These are phyloP conservation scores for Piper longum DNA, from an alignment of 164 flowering plant species.

Conservation along the genomic window DNA sequence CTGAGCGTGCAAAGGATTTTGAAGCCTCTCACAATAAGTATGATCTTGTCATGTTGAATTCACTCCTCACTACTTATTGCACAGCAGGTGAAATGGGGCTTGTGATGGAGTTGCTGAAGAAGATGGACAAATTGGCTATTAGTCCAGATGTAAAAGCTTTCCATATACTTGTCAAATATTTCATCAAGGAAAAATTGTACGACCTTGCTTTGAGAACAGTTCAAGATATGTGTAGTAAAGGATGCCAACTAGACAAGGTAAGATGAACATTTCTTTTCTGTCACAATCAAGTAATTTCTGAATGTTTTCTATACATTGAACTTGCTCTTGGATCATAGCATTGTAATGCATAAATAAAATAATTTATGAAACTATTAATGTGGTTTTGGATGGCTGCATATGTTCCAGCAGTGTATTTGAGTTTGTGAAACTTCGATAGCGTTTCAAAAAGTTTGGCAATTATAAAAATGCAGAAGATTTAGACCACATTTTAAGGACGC, in stretches of 20 bases:
- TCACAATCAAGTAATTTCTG: background rate
- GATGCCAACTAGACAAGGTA: constrained; percentile 72
- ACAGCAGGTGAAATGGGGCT: constrained; percentile 76
- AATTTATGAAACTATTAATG: too few relatives aligned
- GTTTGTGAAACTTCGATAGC: too few relatives aligned
- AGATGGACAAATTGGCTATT: constrained; percentile 69
- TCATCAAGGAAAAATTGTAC: constrained; percentile 57
- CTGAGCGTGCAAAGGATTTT: constrained; percentile 48
- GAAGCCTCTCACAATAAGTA: constrained; percentile 53
- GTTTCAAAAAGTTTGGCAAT: too few relatives aligned
- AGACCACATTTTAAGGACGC: too few relatives aligned
- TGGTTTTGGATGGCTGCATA: background rate
- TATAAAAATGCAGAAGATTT: too few relatives aligned
- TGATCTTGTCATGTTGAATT: constrained; percentile 69
- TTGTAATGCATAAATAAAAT: too few relatives aligned
- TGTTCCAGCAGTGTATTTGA: too few relatives aligned
- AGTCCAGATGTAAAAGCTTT: constrained; percentile 70
- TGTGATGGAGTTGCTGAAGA: constrained; percentile 63
- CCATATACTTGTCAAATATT: constrained; percentile 62
- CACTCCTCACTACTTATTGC: constrained; percentile 77
- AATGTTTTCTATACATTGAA: too few relatives aligned
- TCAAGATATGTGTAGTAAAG: constrained; percentile 70
- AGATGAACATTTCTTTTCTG: background rate
- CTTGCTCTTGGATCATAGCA: background rate
- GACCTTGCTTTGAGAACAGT: constrained; percentile 60